Base-by-base conservation (phyloP, 345 rosid species). In the Lepidium aucheri region DNA sequence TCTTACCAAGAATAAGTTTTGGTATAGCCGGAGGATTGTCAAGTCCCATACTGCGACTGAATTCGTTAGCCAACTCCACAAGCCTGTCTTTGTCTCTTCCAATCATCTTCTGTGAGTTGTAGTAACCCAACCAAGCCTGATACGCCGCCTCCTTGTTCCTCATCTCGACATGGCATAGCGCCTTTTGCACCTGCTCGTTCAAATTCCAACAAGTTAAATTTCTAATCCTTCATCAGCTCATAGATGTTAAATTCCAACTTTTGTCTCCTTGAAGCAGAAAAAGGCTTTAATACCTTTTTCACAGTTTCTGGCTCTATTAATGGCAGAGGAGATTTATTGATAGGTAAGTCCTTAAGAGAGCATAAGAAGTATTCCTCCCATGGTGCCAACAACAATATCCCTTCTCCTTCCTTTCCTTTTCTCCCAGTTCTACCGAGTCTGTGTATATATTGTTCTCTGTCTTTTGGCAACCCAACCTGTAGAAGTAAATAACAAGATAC, bases 71-170 rank as follows among this genome's bases (percentile, higher is more conserved):
- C 34, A 94, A 95, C 83, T 90, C 91, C 61, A 90, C 99, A 8
- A 94, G 86, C 77, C 69, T 87, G 16, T 16, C 30, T 66, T 88
- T 94, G 73, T 90, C 99, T 75, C 69, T 80, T 18, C 84, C 95
- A 1, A 90, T 74, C 46, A 77, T 76, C 86, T 83, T 88, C 54
- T 69, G 77, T 17, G 97, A 94, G 72, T 86, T 94, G 80, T 94
- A 94, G 65, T 84, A 94, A 18, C 99, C 99, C 14, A 94, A 80
- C 99, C 99, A 94, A 15, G 97, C 97, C 69, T 90, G 95, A 50
- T 91, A 95, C 2, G 99, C 99, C 40, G 97, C 67, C 67, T 84
- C 97, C 74, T 89, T 95, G 77, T 60, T 82, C 81, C 86, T 89
- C 91, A 85, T 83, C 79, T 89, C 96, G 33, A 87, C 90, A 34